Conservation (phyloP, 768 basidiomycete genomes). For the Gelatoporia subvermispora region DNA sequence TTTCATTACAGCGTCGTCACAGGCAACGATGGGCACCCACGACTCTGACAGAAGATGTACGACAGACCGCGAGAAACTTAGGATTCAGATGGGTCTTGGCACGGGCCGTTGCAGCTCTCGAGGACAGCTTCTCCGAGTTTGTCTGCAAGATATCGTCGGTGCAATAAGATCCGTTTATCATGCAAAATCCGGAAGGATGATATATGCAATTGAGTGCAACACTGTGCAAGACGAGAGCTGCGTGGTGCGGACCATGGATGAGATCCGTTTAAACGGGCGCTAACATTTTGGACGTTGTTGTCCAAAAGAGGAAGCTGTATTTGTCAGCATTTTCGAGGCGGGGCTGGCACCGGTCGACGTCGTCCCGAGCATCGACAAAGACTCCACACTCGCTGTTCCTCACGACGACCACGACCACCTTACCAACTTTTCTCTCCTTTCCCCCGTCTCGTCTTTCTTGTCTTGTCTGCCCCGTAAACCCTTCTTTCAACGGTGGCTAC, state of each 20-base stretch:
- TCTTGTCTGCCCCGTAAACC: background rate
- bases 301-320: background rate
- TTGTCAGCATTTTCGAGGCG: constrained; percentile 5
- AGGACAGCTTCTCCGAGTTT: too few species aligned
- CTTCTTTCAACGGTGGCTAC: constrained; percentile 14
- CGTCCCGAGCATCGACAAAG: constrained; percentile 21
- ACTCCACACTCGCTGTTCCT: constrained; percentile 21
- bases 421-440: constrained; percentile 5
- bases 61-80: too few species aligned
- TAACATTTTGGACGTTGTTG: too few species aligned
- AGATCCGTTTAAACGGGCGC: constrained; percentile 5
- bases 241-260: background rate
- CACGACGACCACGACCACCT: constrained; percentile 21
- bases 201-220: constrained; percentile 1
- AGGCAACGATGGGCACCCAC: too few species aligned
- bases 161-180: too few species aligned
- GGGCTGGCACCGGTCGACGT: constrained; percentile 11
- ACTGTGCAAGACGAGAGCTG: constrained; percentile 10
- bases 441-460: background rate
- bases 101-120: too few species aligned
- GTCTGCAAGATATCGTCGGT: too few species aligned
- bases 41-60: too few species aligned
- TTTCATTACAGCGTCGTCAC: too few species aligned
- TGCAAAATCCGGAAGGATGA: too few species aligned
- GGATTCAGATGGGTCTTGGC: too few species aligned